Conservation (phyloP, 164 flowering plant genomes). For the Akebia trifoliata region DNA sequence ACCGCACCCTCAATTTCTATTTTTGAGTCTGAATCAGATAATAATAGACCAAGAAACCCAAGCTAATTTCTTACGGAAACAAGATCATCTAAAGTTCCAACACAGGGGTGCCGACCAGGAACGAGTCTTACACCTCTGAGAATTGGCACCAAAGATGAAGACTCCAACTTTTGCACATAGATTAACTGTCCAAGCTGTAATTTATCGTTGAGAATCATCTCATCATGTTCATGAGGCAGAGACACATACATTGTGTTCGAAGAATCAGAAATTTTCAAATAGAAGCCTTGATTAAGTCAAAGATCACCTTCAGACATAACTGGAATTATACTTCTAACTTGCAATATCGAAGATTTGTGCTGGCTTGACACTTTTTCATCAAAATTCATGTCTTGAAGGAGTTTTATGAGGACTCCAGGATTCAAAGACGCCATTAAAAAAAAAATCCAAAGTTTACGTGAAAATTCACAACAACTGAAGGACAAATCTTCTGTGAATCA, state of each 20-base stretch:
- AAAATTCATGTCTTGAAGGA: slow-evolving; percentile 37
- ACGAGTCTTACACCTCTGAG: slow-evolving; percentile 42
- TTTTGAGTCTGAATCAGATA: slow-evolving; percentile 1
- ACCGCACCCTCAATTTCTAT: slow-evolving; percentile 7
- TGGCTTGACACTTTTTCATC: slow-evolving; percentile 17
- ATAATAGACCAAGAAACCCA: slow-evolving; percentile 10
- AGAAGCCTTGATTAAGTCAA: slow-evolving; percentile 65
- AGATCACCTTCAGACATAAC: slow-evolving; percentile 43
- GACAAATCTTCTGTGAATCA: no score
- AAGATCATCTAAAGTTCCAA: slow-evolving; percentile 49
- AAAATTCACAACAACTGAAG: no score
- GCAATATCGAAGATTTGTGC: slow-evolving; percentile 36
- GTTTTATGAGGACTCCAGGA: slow-evolving; percentile 53
- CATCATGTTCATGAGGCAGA: slow-evolving; percentile 46
- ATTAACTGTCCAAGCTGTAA: slow-evolving; percentile 63
- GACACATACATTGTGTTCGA: slow-evolving; percentile 56
- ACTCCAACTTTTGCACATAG: slow-evolving; percentile 43
- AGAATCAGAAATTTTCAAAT: slow-evolving; percentile 58
- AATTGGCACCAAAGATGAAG: slow-evolving; percentile 49
- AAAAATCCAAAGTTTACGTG: background rate
- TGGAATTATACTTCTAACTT: slow-evolving; percentile 59
- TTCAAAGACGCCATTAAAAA: slow-evolving; percentile 37
- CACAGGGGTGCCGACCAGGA: slow-evolving; percentile 53
- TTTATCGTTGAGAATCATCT: slow-evolving; percentile 42
- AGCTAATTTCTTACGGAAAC: slow-evolving; percentile 16